Evolutionary conservation across 495 filamentous ascomycete genomes (phyloP), one percentile per base, ranked within the genome.

Genomic region (Xylaria longipes): DNA sequence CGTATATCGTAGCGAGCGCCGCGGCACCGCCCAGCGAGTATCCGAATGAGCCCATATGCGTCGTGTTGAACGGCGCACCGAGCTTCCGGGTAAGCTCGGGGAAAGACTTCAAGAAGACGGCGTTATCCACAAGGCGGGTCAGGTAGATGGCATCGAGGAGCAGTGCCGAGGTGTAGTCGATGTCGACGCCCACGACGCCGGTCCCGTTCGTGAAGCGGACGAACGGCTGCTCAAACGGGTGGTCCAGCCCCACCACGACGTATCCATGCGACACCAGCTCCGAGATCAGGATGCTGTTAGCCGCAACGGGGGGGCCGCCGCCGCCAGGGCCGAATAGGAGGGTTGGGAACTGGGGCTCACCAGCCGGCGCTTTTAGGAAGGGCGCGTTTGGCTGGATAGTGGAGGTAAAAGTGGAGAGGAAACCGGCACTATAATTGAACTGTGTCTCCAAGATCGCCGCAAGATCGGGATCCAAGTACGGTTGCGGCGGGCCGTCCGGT

Each of bases 11-110:
- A 0, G 75, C 74, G 7, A 84, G 75, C 1, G 84, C 76, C 1
- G 86, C 78, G 0, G 84, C 83, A 12, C 87, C 87, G 33, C 87
- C 87, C 7, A 87, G 74, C 0, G 87, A 88, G 54, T 88, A 86
- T 0, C 87, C 86, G 20, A 84, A 75, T 31, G 83, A 75, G 29
- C 79, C 81, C n/a, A 83, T 71, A 6, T 77, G 70, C n/a, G 73
- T 69, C 7, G 75, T 77, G 41, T 74, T 73, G 41, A 84, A 54
- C 25, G 77, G 76, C 15, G 67, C 31, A 0, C 64, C 50, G 20
- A 75, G 54, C 35, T 70, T 29, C 5, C 31, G 29, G 7, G 64
- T 72, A 2, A 72, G 58, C 6, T 65, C 35, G 2, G 68, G 39
- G 58, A 78, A 63, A 14, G 27, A 29, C 27, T 69, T n/a, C 39